Conservation (phyloP, 352 stramenopile species). For the Phytopythium ostracodes region DNA sequence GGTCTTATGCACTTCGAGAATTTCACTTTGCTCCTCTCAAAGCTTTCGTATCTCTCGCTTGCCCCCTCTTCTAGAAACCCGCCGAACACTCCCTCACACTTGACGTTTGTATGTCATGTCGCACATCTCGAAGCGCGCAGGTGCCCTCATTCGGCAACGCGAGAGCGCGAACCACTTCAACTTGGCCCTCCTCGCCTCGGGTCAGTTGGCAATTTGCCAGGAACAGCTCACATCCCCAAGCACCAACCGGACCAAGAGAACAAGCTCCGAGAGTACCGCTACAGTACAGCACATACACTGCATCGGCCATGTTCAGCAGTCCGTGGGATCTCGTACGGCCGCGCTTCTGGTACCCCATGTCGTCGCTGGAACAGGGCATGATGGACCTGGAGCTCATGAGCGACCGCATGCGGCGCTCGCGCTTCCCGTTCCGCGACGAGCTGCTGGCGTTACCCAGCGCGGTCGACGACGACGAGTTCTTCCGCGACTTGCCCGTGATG, state of each 20-base stretch:
- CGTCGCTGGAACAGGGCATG: slow-evolving; percentile 43
- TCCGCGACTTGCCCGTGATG: slow-evolving; percentile 37
- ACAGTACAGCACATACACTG: too few relatives aligned
- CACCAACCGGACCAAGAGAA: not conserved
- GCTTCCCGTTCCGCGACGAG: slow-evolving; percentile 15
- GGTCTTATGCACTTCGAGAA: too few relatives aligned
- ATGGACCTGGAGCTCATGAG: slow-evolving; percentile 35
- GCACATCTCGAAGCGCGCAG: not conserved
- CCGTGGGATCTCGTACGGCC: slow-evolving; percentile 42
- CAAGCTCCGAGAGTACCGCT: too few relatives aligned
- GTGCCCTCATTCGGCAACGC: not conserved
- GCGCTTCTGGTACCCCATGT: slow-evolving; percentile 44
- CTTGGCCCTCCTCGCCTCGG: not conserved
- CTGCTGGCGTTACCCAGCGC: slow-evolving; percentile 20
- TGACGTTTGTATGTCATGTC: not conserved
- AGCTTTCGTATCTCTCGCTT: not conserved
- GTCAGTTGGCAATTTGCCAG: slow-evolving; percentile 7
- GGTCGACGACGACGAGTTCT: slow-evolving; percentile 45
- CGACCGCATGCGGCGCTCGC: slow-evolving; percentile 21
- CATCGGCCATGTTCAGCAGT: slow-evolving; percentile 20
- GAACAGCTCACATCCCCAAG: slow-evolving; percentile 10
- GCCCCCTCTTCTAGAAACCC: slow-evolving; percentile 5
- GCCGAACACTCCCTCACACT: not conserved
- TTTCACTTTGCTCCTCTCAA: not conserved
- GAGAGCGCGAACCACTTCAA: not conserved